Evolutionary conservation across 805 yeast genomes (phyloP).

Genomic region (Candida ulmi): DNA sequence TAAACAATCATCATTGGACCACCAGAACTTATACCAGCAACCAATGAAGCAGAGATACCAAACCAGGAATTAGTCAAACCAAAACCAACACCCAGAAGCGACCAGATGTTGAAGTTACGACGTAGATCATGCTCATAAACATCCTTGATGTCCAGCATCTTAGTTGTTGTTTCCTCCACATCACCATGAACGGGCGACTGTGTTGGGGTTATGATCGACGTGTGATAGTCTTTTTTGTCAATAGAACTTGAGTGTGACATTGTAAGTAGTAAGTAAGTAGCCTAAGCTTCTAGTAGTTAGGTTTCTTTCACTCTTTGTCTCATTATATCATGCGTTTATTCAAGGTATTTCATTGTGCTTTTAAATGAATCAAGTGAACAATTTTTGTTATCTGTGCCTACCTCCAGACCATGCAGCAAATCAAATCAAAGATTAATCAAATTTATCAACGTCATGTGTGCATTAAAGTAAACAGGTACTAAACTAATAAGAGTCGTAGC

Average conservation of each 20-base stretch:
- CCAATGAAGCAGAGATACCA: conserved; percentile 51
- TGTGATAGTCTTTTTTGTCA: background rate
- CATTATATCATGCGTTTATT: no score
- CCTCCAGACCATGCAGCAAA: no score
- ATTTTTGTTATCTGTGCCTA: no score
- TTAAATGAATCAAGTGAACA: no score
- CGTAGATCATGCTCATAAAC: conserved; percentile 13
- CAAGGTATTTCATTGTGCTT: no score
- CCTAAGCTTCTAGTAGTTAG: no score
- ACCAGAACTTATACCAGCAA: conserved; percentile 50
- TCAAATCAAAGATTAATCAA: no score
- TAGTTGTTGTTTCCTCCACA: conserved; percentile 4
- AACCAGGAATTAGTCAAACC: conserved; percentile 60
- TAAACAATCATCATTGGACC: conserved; percentile 54
- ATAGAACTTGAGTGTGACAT: background rate
- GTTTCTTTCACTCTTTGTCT: no score
- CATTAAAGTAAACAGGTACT: no score
- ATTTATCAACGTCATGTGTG: no score
- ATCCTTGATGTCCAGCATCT: background rate
- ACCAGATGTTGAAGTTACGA: conserved; percentile 35
- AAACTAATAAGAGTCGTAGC: no score
- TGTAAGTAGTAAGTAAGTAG: no score
- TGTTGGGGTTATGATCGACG: background rate
- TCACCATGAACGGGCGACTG: background rate
- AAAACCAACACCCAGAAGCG: conserved; percentile 53